phyloP scores from a whole-genome alignment of 2,329 filamentous ascomycete species.

The Allantophomopsis cytisporea region DNA sequence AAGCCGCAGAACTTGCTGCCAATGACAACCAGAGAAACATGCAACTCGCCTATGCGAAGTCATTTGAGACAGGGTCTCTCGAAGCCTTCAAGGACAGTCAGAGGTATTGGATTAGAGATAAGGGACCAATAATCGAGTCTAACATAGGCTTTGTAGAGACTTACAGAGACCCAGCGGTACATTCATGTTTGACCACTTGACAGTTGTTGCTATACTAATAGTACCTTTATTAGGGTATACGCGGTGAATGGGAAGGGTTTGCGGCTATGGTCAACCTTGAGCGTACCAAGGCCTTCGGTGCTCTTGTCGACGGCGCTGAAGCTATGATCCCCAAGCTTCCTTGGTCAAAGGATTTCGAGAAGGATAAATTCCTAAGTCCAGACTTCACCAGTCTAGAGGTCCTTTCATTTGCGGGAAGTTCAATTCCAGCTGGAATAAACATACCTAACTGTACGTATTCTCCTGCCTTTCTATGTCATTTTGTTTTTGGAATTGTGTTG shows the following conservation, averaged over 20 bases:
- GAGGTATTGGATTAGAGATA: conserved; percentile 70
- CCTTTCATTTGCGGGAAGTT: conserved; percentile 55
- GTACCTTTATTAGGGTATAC: conserved; percentile 41
- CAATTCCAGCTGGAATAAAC: conserved; percentile 56
- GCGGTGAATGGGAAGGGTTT: conserved; percentile 79
- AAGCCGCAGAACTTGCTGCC: conserved; percentile 53
- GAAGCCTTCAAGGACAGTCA: conserved; percentile 71
- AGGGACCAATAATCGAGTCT: conserved; percentile 65
- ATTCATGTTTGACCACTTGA: conserved; percentile 2
- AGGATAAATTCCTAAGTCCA: conserved; percentile 87
- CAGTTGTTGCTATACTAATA: too few relatives aligned
- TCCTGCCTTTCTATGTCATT: background rate
- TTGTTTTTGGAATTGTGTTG: background rate
- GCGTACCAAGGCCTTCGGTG: conserved; percentile 75
- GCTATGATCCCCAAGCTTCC: conserved; percentile 78
- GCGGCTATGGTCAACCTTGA: conserved; percentile 81
- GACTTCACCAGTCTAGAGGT: conserved; percentile 95
- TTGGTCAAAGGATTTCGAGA: conserved; percentile 83
- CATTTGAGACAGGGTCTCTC: conserved; percentile 62
- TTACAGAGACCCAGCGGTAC: conserved; percentile 53
- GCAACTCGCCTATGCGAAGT: conserved; percentile 60
- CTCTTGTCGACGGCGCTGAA: conserved; percentile 70
- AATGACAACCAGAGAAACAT: conserved; percentile 66
- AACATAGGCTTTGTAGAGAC: conserved; percentile 81
- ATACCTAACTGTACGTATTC: conserved; percentile 24